Conservation (phyloP, 2,329 filamentous ascomycete species). For the Gliomastix tumulicola region DNA sequence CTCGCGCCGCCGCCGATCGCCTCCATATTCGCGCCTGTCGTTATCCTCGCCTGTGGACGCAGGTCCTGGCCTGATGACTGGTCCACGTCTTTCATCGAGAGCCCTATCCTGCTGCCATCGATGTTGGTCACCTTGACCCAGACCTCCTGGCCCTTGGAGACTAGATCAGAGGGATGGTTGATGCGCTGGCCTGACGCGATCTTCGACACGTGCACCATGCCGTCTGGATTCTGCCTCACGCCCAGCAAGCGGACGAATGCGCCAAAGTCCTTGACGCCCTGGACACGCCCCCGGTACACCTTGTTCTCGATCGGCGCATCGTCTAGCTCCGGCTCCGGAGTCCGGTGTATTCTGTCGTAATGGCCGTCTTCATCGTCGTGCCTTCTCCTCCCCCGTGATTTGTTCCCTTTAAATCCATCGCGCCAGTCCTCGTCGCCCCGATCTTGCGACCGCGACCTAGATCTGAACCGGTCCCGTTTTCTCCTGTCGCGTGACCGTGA, state of each 20-base stretch:
- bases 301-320: slow-evolving; percentile 77
- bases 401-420: slow-evolving; percentile 21
- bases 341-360: slow-evolving; percentile 56
- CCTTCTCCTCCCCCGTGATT: slow-evolving; percentile 27
- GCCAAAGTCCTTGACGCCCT: slow-evolving; percentile 90
- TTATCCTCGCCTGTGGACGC: slow-evolving; percentile 68
- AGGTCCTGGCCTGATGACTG: slow-evolving; percentile 82
- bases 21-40: slow-evolving; percentile 87
- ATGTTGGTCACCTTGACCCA: slow-evolving; percentile 91
- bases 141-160: slow-evolving; percentile 73
- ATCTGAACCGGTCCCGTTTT: slow-evolving; percentile 23
- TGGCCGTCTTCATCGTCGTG: slow-evolving; percentile 33
- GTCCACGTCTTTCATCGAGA: slow-evolving; percentile 97
- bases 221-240: slow-evolving; percentile 82
- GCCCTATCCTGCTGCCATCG: slow-evolving; percentile 71
- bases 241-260: slow-evolving; percentile 90
- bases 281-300: slow-evolving; percentile 83
- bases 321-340: slow-evolving; percentile 70
- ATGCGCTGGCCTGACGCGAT: slow-evolving; percentile 80
- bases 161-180: slow-evolving; percentile 83
- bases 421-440: slow-evolving; percentile 38
- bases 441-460: slow-evolving; percentile 28
- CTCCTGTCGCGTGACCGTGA: slow-evolving; percentile 33
- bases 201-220: slow-evolving; percentile 87
- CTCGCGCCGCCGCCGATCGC: slow-evolving; percentile 60